Base-by-base conservation (phyloP, 768 basidiomycete genomes). In the Sarcomyxa edulis region DNA sequence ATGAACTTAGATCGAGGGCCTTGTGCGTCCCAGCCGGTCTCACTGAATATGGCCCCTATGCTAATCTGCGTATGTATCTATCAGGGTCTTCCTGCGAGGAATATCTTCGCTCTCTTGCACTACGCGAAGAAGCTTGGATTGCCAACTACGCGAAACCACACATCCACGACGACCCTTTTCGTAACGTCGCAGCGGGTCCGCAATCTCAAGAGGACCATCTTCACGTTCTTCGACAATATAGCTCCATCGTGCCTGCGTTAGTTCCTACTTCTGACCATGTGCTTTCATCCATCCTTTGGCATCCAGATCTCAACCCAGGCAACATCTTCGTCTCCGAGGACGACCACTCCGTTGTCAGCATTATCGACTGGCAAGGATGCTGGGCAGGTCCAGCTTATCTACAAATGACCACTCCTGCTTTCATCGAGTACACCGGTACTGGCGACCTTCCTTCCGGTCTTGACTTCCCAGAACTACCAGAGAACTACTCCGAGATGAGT, bases 331-430 rank as follows among this genome's bases (percentile, higher is more conserved):
- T 58, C 15, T 39, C 56, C 16, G 49, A 48, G 12, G 44, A 47
- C 22, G 41, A 42, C 23, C 43, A 43, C 9, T 37, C 39, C 12
- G 46, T 53, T 35, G 45, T 58, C 15, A 55, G 52, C 24, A 47
- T 60, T 40, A 55, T 58, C 22, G 58, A 55, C 39, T 60, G 59
- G 58, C 59, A 61, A 39, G 47, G 48, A n/a, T n/a, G n/a, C n/a
- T n/a, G n/a, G n/a, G n/a, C n/a, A n/a, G n/a, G n/a, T n/a, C n/a
- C n/a, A n/a, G n/a, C n/a, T n/a, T n/a, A n/a, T n/a, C n/a, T n/a
- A n/a, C n/a, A n/a, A n/a, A n/a, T n/a, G n/a, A n/a, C n/a, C n/a
- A n/a, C n/a, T n/a, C n/a, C n/a, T n/a, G n/a, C n/a, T n/a, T n/a
- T n/a, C n/a, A n/a, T n/a, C n/a, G n/a, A n/a, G n/a, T n/a, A n/a